phyloP scores from a whole-genome alignment of 1,284 basidiomycete species.

The Cutaneotrichosporon cyanovorans region DNA sequence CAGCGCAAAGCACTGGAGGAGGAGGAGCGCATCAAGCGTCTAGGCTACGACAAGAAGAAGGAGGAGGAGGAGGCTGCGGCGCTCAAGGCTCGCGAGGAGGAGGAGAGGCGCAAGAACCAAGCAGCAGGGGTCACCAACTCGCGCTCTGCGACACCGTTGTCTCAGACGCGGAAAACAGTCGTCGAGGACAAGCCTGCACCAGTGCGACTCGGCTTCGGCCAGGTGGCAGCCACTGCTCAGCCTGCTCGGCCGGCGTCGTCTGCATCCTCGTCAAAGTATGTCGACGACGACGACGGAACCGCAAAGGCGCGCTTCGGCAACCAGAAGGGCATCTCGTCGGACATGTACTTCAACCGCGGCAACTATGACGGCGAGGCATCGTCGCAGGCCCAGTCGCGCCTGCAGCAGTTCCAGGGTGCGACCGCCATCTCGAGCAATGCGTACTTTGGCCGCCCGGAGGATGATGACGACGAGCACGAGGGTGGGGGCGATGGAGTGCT shows the following conservation, averaged over 20 bases:
- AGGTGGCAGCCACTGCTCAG: slow-evolving; percentile 49
- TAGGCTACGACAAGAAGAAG: slow-evolving; percentile 76
- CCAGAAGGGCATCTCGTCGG: slow-evolving; percentile 90
- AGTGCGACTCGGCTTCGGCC: slow-evolving; percentile 70
- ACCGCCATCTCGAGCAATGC: slow-evolving; percentile 90
- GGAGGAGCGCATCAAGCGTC: slow-evolving; percentile 69
- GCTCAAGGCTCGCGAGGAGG: slow-evolving; percentile 48
- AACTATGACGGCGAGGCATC: slow-evolving; percentile 69
- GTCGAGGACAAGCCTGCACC: slow-evolving; percentile 36
- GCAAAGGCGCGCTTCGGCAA: slow-evolving; percentile 84
- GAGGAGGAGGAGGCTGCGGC: slow-evolving; percentile 57
- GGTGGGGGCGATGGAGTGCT: slow-evolving; percentile 52
- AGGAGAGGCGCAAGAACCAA: slow-evolving; percentile 53
- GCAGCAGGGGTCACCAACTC: slow-evolving; percentile 34
- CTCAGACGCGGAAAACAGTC: slow-evolving; percentile 17
- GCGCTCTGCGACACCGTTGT: slow-evolving; percentile 14
- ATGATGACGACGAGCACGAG: slow-evolving; percentile 39
- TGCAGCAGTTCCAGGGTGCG: slow-evolving; percentile 83
- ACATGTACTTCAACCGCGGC: slow-evolving; percentile 93
- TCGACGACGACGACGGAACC: slow-evolving; percentile 57
- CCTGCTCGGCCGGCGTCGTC: slow-evolving; percentile 49
- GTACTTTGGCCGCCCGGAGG: slow-evolving; percentile 87
- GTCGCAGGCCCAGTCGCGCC: slow-evolving; percentile 70
- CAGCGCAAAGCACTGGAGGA: slow-evolving; percentile 80
- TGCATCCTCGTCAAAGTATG: slow-evolving; percentile 1